These are phyloP conservation scores for Alternaria brassicae DNA, from an alignment of 2,329 filamentous ascomycete genomes.

Conservation along the genomic window DNA sequence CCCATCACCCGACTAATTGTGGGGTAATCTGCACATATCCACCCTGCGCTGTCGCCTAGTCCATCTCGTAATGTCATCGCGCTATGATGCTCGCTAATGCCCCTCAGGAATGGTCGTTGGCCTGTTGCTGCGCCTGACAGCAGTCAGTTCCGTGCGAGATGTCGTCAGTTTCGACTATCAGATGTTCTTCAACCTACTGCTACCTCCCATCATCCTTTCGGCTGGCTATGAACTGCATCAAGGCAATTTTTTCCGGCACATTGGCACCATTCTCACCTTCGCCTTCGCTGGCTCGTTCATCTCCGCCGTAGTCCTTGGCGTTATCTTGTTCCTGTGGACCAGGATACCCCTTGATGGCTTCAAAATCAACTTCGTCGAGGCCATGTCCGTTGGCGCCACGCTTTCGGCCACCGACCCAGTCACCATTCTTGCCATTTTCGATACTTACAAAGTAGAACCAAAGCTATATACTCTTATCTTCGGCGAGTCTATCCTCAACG, in stretches of 20 bases:
- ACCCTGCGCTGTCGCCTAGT: constrained; percentile 18
- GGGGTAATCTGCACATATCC: constrained; percentile 23
- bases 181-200: constrained; percentile 98
- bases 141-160: constrained; percentile 83
- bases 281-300: constrained; percentile 97
- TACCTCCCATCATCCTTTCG: constrained; percentile 97
- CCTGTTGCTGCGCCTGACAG: constrained; percentile 81
- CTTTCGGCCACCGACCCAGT: constrained; percentile 97
- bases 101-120: constrained; percentile 89
- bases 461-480: constrained; percentile 99
- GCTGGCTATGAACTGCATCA: constrained; percentile 98
- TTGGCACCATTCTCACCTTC: constrained; percentile 95
- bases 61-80: constrained; percentile 24
- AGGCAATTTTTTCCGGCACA: constrained; percentile 98
- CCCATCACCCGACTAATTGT: constrained; percentile 16
- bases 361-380: constrained; percentile 89
- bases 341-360: constrained; percentile 84
- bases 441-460: constrained; percentile 98
- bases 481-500: constrained; percentile 96
- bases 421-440: constrained; percentile 98
- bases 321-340: constrained; percentile 89
- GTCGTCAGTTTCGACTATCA: constrained; percentile 98
- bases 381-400: constrained; percentile 94
- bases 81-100: constrained; percentile 34
- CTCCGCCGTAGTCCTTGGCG: constrained; percentile 90